These are phyloP conservation scores for Kregervanrija fluxuum DNA, from an alignment of 805 yeast genomes.

Conservation along the genomic window DNA sequence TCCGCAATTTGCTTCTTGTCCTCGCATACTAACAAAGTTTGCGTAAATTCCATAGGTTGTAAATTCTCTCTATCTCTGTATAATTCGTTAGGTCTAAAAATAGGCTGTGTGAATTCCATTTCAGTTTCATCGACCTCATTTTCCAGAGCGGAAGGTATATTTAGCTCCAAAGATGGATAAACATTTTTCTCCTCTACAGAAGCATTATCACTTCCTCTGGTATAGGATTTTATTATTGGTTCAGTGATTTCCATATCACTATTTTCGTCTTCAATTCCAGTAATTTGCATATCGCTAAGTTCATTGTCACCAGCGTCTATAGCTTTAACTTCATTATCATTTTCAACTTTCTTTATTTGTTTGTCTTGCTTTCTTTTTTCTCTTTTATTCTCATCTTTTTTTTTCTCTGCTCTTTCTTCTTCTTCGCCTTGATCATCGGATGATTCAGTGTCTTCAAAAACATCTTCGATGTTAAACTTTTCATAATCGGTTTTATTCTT, in stretches of 20 bases:
- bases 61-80: conserved; percentile 1
- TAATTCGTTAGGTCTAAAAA: neutral
- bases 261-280: neutral
- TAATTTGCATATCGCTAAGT: neutral
- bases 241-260: conserved; percentile 14
- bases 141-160: no score
- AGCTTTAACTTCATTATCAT: conserved; percentile 4
- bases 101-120: conserved; percentile 7
- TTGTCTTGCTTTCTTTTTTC: neutral
- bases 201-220: no score
- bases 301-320: neutral
- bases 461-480: conserved; percentile 3
- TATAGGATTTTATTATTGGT: neutral
- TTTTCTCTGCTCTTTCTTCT: conserved; percentile 2
- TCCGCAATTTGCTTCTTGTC: neutral
- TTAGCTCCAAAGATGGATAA: no score
- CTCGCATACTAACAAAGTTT: neutral
- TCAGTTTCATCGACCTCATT: neutral
- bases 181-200: no score
- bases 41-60: conserved; percentile 5
- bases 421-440: neutral
- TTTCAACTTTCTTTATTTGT: neutral
- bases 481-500: neutral
- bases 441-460: conserved; percentile 5
- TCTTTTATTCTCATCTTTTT: neutral